These are phyloP conservation scores for Trichoderma atrobrunneum DNA, from an alignment of 2,329 filamentous ascomycete genomes.

Conservation along the genomic window DNA sequence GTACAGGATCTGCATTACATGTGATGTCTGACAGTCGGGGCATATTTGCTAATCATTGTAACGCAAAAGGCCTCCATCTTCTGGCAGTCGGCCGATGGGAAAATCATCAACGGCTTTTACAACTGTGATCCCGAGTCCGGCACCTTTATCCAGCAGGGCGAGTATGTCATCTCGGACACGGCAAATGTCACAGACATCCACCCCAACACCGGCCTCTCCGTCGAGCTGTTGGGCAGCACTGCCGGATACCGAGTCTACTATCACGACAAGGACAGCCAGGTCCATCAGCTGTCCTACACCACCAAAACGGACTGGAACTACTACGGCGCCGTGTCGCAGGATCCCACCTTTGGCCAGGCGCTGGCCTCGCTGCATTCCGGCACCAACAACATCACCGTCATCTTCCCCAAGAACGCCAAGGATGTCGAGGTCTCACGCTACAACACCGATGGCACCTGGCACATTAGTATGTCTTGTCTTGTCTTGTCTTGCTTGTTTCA, in stretches of 20 bases:
- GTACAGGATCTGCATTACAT: not conserved
- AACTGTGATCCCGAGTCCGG: not conserved
- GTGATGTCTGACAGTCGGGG: not conserved
- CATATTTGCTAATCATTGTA: not conserved
- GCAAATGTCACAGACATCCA: not conserved
- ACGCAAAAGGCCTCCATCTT: not conserved
- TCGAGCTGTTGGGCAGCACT: constrained; percentile 14
- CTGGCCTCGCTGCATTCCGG: not conserved
- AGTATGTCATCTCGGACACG: not conserved
- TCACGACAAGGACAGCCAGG: not conserved
- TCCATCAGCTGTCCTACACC: not conserved
- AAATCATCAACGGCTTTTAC: constrained; percentile 4
- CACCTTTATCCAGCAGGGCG: not conserved
- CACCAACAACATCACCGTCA: constrained; percentile 2
- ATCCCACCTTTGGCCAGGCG: not conserved
- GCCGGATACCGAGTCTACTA: constrained; percentile 7
- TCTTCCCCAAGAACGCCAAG: not conserved
- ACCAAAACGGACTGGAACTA: not conserved
- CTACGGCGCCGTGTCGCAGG: constrained; percentile 8
- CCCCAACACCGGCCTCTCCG: not conserved
- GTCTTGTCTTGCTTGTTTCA: not conserved
- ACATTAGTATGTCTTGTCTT: not conserved
- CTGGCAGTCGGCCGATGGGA: not conserved
- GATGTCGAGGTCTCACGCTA: constrained; percentile 2
- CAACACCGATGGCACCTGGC: not conserved